Evolutionary conservation across 352 stramenopile genomes (phyloP).

Genomic region (Phytopythium delawarense): DNA sequence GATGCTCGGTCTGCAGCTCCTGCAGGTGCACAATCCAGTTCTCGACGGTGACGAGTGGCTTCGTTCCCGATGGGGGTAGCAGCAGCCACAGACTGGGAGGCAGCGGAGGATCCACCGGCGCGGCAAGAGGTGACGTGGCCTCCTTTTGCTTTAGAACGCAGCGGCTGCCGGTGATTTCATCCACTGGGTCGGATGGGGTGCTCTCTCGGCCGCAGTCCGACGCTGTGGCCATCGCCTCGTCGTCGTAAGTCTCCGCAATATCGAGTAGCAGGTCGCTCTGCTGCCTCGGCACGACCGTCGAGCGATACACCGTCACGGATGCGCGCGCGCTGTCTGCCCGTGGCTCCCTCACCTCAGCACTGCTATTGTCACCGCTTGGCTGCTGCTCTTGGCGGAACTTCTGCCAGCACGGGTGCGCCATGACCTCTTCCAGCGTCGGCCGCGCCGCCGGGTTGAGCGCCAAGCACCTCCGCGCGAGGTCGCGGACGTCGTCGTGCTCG

Average conservation of each 20-base stretch:
- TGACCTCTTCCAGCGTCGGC: slow-evolving; percentile 31
- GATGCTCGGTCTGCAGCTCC: slow-evolving; percentile 24
- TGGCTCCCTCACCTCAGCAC: background rate
- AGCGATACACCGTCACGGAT: slow-evolving; percentile 8
- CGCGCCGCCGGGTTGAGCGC: slow-evolving; percentile 27
- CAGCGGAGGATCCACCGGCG: slow-evolving; percentile 15
- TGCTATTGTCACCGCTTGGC: background rate
- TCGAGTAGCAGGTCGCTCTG: background rate
- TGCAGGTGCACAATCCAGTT: slow-evolving; percentile 45
- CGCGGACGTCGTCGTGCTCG: slow-evolving; percentile 34
- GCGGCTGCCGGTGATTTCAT: background rate
- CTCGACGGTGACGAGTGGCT: slow-evolving; percentile 25
- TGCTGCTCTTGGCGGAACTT: background rate
- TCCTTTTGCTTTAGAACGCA: background rate
- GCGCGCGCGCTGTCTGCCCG: background rate
- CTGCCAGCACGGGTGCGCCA: slow-evolving; percentile 34
- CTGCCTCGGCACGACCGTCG: background rate
- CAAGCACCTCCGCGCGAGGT: slow-evolving; percentile 41
- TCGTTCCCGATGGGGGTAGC: slow-evolving; percentile 37
- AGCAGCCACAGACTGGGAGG: slow-evolving; percentile 67
- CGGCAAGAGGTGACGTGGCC: background rate
- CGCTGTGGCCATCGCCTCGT: background rate
- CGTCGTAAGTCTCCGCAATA: background rate
- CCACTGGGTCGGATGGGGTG: background rate
- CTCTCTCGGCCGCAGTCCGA: background rate